Base-by-base conservation (phyloP, 2,329 filamentous ascomycete genomes). In the Fusarium setosum region DNA sequence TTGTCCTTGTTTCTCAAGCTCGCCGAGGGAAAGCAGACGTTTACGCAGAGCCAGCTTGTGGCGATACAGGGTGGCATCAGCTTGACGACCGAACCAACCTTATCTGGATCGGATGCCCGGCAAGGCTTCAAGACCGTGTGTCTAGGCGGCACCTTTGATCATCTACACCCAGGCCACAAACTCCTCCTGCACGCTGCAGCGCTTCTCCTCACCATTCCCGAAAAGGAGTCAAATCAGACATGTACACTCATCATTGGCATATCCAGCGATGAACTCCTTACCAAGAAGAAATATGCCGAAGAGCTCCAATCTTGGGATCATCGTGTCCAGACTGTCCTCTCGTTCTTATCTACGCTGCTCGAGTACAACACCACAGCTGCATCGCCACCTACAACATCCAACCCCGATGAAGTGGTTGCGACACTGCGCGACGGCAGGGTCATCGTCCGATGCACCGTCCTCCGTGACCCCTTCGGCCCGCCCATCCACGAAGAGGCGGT, bases 121-220 rank as follows among this genome's bases (percentile, higher is more conserved):
- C 51, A 53, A 4, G 68, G 70, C 1, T 78, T 77, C 61, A 59
- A 61, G 4, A 73, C 66, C 4, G 91, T 96, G 48, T 92, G 91
- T 51, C 87, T 98, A 12, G 96, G 95, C 26, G 96, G 96, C 10
- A 99, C 96, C 0, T 99, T 98, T 79, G 96, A 99, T 76, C 94
- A 98, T 78, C 86, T 99, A 20, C 96, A 99, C 75, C 90, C 92
- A 5, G 96, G 96, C 6, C 96, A 99, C 81, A 99, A 98, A 79
- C 84, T 98, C n/a, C 86, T 99, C 18, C 86, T 99, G 18, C 94
- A 94, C n/a, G 94, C 94, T 62, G 92, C 92, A 1, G 87, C 90
- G 0, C 86, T 97, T 56, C 84, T 93, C 15, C 83, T 92, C 56
- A 86, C 87, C 59, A 83, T 86, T 1, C 81, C 82, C 0, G 68